These are phyloP conservation scores for Trichoderma sp. DNA, from an alignment of 2,329 filamentous ascomycete species.

Conservation along the genomic window DNA sequence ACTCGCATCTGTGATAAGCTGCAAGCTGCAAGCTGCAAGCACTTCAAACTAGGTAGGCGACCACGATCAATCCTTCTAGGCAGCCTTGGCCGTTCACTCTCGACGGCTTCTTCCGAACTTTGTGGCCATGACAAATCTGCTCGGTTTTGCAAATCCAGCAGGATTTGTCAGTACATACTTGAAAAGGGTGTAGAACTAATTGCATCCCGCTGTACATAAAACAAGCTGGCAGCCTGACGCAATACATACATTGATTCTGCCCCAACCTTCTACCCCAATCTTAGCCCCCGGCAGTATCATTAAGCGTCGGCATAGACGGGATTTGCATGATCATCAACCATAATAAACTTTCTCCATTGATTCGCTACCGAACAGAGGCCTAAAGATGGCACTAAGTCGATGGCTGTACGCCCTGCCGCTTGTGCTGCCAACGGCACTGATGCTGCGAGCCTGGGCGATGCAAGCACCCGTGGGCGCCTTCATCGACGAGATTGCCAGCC, in stretches of 20 bases:
- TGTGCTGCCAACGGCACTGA: slow-evolving; percentile 3
- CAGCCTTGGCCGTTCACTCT: no score
- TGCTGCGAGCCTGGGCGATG: slow-evolving; percentile 18
- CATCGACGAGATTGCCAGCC: neutral
- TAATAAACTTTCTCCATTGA: neutral
- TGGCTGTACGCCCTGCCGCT: slow-evolving; percentile 22
- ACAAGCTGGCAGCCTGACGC: neutral
- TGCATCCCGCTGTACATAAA: no score
- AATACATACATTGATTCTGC: neutral
- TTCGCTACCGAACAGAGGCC: neutral
- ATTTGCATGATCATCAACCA: neutral
- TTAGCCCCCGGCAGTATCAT: neutral
- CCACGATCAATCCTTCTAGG: no score
- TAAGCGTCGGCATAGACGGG: neutral
- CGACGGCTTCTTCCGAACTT: no score
- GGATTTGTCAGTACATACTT: no score
- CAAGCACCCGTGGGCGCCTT: neutral
- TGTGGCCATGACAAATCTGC: no score
- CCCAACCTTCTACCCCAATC: neutral
- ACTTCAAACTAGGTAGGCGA: neutral
- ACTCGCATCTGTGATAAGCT: slow-evolving; percentile 4
- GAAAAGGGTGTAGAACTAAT: no score
- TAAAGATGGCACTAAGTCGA: slow-evolving; percentile 13
- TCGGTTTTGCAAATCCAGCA: no score
- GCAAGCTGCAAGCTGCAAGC: neutral